A percentile compares a stretch with the other conserved stretches of the same genome.
These are phyloP conservation scores for Saccharomyces hybrid DNA, from an alignment of 1,139 yeast species.

Conservation along the genomic window DNA sequence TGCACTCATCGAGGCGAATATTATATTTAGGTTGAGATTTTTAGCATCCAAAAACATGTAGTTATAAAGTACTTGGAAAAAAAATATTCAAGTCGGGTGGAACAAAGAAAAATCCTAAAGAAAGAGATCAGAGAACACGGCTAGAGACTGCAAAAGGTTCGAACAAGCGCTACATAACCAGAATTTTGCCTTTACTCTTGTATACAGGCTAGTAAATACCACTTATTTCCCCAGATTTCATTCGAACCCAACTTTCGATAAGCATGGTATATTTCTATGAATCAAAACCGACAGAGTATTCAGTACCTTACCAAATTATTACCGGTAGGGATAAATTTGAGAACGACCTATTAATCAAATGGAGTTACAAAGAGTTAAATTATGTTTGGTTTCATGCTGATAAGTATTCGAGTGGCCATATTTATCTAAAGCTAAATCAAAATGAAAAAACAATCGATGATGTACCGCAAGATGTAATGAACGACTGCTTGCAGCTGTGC, in stretches of 20 bases:
- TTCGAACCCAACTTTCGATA: background rate
- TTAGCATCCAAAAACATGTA: too few species aligned
- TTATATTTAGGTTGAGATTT: background rate
- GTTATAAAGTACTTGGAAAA: too few species aligned
- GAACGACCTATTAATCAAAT: constrained; percentile 64
- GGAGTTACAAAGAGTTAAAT: constrained; percentile 49
- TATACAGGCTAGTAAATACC: background rate
- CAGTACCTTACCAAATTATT: constrained; percentile 18
- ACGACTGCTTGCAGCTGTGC: constrained; percentile 66
- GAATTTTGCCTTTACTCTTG: background rate
- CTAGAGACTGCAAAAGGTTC: too few species aligned
- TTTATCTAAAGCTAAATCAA: constrained; percentile 53
- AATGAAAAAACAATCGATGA: constrained; percentile 42
- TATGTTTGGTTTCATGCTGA: constrained; percentile 85
- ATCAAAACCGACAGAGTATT: constrained; percentile 18
- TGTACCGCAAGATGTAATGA: constrained; percentile 43
- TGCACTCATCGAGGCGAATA: background rate
- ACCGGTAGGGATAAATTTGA: constrained; percentile 76
- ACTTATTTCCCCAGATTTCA: background rate
- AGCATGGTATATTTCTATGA: constrained; percentile 29
- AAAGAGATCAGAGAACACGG: too few species aligned
- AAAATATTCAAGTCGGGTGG: too few species aligned
- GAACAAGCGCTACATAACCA: too few species aligned
- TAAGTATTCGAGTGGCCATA: constrained; percentile 71
- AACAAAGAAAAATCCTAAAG: too few species aligned